phyloP scores from a whole-genome alignment of 345 rosid species.

The Erucastrum elatum region DNA sequence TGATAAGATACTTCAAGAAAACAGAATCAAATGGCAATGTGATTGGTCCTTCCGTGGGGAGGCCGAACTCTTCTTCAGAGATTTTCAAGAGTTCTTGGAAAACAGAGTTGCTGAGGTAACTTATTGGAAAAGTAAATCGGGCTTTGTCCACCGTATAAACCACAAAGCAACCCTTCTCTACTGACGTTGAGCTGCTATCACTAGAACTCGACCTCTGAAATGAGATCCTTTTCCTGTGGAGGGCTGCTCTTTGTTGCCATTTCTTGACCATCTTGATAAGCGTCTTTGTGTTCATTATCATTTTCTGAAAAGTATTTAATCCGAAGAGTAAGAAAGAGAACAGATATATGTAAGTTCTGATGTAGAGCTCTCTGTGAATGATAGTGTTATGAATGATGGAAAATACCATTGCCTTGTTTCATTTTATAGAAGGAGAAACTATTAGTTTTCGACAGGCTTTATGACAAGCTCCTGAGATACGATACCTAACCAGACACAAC shows the following conservation, averaged over 20 bases:
- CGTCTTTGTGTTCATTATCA: neutral
- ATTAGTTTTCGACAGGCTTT: neutral
- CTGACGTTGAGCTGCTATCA: neutral
- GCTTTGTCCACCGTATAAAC: neutral
- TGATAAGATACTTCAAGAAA: neutral
- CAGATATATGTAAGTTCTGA: neutral
- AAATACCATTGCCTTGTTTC: neutral
- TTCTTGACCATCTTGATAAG: neutral
- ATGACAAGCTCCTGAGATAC: neutral
- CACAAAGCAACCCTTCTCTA: neutral
- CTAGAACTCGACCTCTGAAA: neutral
- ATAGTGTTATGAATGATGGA: neutral
- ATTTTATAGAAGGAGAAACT: neutral
- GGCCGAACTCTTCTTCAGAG: neutral
- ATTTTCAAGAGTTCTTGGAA: neutral
- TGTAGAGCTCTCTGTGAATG: neutral
- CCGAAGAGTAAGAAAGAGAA: neutral
- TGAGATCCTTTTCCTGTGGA: neutral
- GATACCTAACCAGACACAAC: neutral
- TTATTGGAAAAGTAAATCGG: neutral
- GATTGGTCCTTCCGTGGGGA: neutral
- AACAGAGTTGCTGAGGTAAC: neutral
- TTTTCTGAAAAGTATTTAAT: neutral
- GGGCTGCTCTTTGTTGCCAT: neutral
- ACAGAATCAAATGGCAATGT: neutral